Evolutionary conservation across 768 basidiomycete genomes (phyloP), one percentile per base, ranked within the genome.

Genomic region (Leccinum sublutescens): DNA sequence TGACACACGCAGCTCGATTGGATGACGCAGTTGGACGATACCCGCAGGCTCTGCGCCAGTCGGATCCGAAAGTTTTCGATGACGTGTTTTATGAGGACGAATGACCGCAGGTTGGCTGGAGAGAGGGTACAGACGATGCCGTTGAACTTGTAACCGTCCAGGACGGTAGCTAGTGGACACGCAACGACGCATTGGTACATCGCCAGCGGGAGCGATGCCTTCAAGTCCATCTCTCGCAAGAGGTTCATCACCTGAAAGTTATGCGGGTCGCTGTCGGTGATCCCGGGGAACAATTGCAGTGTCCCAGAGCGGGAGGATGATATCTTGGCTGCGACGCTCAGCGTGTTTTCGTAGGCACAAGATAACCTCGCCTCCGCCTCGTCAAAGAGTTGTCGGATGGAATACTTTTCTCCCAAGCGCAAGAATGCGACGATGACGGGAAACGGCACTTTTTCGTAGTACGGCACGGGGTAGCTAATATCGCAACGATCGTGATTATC

Each of bases 361-460:
- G 19, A 19, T 29, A 70, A 5, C 17, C 59, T 45, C 19, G 33
- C 55, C 23, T 58, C 58, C 1, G 58, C 70, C 34, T 63, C 61
- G 9, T 57, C 27, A 19, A 52, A 29, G 29, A 70, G 27, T 21
- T 2, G 25, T 25, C 21, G 51, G 1, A 71, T 66, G 50, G 38
- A 36, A 12, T 70, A 70, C 52, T 71, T 70, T 47, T 68, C 59
- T 3, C 70, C 70, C 19, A 69, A 11, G 21, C 51, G 67, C 31
- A 70, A 48, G 48, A 67, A 69, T 4, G 57, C 62, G 0, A 52
- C 17, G 2, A 55, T 38, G 29, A 62, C 7, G 9, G 50, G 19
- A 38, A 69, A 12, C 0, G 62, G 61, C 9, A 33, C 40, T 31
- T 33, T 61, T 15, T 56, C 34, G 14, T 60, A 33, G 54, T 56